Base-by-base conservation (phyloP, 805 yeast species). In the Candida ulmi region DNA sequence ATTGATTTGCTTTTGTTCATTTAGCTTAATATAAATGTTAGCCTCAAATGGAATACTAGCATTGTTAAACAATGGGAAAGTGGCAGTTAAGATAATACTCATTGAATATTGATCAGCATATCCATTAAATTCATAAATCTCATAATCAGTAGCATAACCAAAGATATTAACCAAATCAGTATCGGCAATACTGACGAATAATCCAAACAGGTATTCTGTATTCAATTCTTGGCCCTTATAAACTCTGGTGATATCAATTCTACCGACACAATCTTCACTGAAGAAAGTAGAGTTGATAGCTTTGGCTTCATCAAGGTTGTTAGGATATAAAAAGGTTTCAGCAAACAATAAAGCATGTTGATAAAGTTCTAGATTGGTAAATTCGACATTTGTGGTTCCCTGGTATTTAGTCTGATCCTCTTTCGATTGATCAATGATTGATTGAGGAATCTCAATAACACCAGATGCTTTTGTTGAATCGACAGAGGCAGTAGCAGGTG, bases 361-460 rank as follows among this genome's bases (percentile, higher is more conserved):
- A 32, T 35, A 39, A 3, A 45, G 36, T 11, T 43, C 38, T 21
- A 21, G 18, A 8, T 28, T 45, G n/a, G 42, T 11, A 32, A 32
- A 43, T 17, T 24, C 31, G 15, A 36, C 38, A 12, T 29, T 16
- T 11, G 17, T 26, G 25, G 16, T 3, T n/a, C n/a, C 31, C 30
- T 33, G 36, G 32, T 23, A 11, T 2, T 7, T 17, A 12, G 17
- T 11, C n/a, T 35, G 17, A 3, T 4, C 17, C 18, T 33, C 16
- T 2, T n/a, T n/a, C n/a, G 37, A 37, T 15, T 18, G 26, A 5
- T 19, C 27, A 23, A 12, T 17, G 33, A 42, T 59, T 8, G 17
- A 11, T 4, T 32, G 19, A 6, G 96, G 45, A 17, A 42, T 42
- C 12, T 23, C 19, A 16, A 37, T 18, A 12, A 26, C 11, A 26